These are phyloP conservation scores for Podospora anserina DNA, from an alignment of 495 filamentous ascomycete species.

Conservation along the genomic window DNA sequence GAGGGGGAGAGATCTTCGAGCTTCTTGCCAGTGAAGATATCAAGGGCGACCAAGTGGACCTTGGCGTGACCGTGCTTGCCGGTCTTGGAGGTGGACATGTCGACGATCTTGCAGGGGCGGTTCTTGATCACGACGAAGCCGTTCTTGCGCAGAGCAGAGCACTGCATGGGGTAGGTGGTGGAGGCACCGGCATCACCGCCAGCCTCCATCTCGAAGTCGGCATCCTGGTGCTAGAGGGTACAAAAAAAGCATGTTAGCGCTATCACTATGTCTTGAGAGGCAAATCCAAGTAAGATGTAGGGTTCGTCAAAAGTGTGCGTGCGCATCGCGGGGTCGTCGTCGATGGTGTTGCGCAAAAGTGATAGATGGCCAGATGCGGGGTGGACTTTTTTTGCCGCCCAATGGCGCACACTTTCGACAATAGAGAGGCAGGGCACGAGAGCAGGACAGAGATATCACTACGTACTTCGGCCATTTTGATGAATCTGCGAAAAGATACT, in stretches of 20 bases:
- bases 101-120: slow-evolving; percentile 99
- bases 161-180: slow-evolving; percentile 93
- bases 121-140: slow-evolving; percentile 95
- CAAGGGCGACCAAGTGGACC: slow-evolving; percentile 93
- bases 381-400: slow-evolving; percentile 28
- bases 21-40: slow-evolving; percentile 99
- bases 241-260: slow-evolving; percentile 12
- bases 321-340: slow-evolving; percentile 23
- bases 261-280: no score
- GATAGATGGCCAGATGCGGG: slow-evolving; percentile 28
- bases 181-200: slow-evolving; percentile 84
- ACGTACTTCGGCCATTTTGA: slow-evolving; percentile 52
- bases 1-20: slow-evolving; percentile 98
- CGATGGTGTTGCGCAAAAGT: neutral
- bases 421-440: slow-evolving; percentile 5
- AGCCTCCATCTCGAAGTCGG: slow-evolving; percentile 73
- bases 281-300: no score
- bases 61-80: slow-evolving; percentile 99
- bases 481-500: slow-evolving; percentile 37
- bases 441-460: slow-evolving; percentile 3
- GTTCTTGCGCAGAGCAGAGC: slow-evolving; percentile 98
- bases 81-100: slow-evolving; percentile 99
- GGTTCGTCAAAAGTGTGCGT: neutral
- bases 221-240: slow-evolving; percentile 64
- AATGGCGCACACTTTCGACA: slow-evolving; percentile 15